Base-by-base conservation (phyloP, 2,329 filamentous ascomycete species). In the Biscogniauxia mediterranea region DNA sequence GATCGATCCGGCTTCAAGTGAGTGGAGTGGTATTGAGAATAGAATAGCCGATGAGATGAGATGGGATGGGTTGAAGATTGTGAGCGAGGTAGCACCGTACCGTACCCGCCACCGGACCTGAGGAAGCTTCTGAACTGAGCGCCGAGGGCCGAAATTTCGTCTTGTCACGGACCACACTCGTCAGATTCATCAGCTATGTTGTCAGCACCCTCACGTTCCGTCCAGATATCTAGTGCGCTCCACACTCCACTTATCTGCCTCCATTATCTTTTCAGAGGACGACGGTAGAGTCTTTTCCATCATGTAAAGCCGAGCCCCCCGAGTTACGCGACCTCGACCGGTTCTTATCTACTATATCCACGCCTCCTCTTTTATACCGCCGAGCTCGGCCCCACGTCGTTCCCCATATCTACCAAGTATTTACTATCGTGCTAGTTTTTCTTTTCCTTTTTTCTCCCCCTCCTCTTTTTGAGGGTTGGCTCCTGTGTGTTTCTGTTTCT, bases 171-270 rank as follows among this genome's bases (percentile, higher is more conserved):
- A 46, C 38, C 38, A 46, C 50, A 52, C 50, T 52, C 50, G 21
- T 52, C 50, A 52, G 19, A 52, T 25, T 52, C 50, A 25, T 25
- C 57, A 32, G 28, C 26, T 32, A 42, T 50, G 49, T 65, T 63
- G 61, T 64, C 60, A 62, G 62, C 63, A 46, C 54, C 49, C 55
- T 59, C 58, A 51, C 51, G 50, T 65, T 61, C 63, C 64, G 66
- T 67, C 66, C 61, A 65, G 58, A 69, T 64, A 66, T 70, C 68
- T 71, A 70, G 68, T 68, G 68, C 58, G 62, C 59, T 66, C 62
- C 55, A 61, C 57, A 61, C 38, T 58, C 65, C 64, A 66, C 68
- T 64, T 61, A 67, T 65, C 64, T 58, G 63, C 64, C 62, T 56
- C 64, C 64, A 64, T 65, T 55, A 49, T 66, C 60, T 59, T 56